A percentile compares a stretch with the other conserved stretches of the same genome.
Evolutionary conservation across 1,139 yeast genomes (phyloP).

Genomic region (Taphrina pruni): DNA sequence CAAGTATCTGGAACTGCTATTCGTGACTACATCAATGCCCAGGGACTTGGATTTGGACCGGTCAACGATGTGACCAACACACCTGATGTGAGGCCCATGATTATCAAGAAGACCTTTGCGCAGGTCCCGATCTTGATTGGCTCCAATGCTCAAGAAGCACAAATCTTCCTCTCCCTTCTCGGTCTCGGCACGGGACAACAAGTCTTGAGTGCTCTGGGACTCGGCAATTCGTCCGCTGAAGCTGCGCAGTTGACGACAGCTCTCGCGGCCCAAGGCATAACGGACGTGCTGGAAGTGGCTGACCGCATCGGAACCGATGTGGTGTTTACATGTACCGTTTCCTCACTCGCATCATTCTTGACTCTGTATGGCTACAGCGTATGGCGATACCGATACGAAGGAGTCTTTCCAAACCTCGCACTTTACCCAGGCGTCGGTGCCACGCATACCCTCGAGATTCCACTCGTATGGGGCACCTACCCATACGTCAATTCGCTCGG

Average conservation of each 20-base stretch:
- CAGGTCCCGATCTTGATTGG: neutral
- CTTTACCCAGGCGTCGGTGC: neutral
- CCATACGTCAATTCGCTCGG: neutral
- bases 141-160: slow-evolving; percentile 14
- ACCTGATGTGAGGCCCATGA: neutral
- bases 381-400: slow-evolving; percentile 24
- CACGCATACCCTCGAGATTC: slow-evolving; percentile 21
- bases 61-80: slow-evolving; percentile 4
- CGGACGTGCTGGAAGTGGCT: slow-evolving; percentile 5
- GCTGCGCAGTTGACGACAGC: neutral
- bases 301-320: slow-evolving; percentile 16
- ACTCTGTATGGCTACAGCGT: slow-evolving; percentile 5
- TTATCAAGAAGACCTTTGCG: neutral
- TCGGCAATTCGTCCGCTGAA: slow-evolving; percentile 1
- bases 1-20: neutral
- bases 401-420: slow-evolving; percentile 7
- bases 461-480: slow-evolving; percentile 25
- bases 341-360: slow-evolving; percentile 1
- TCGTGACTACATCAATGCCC: neutral
- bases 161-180: slow-evolving; percentile 8
- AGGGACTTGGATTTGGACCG: slow-evolving; percentile 3
- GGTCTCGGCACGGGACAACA: slow-evolving; percentile 18
- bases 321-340: slow-evolving; percentile 5
- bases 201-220: neutral
- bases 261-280: slow-evolving; percentile 2